Percentiles rank a stretch among this genome's conserved stretches.
These are phyloP conservation scores for Ophryocystis elektroscirrha DNA, from an alignment of 169 alveolate genomes.

Conservation along the genomic window DNA sequence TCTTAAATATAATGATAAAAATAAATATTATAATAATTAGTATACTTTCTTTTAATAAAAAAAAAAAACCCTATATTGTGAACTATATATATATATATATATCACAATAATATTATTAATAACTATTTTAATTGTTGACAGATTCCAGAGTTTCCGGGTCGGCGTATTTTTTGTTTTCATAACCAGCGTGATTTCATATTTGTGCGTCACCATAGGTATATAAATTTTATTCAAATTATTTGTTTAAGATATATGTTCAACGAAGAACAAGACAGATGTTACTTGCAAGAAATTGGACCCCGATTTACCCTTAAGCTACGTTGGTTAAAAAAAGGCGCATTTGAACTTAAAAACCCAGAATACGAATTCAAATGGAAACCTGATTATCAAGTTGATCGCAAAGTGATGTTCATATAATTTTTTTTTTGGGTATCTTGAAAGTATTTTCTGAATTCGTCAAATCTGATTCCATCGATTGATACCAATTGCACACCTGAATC, in stretches of 20 bases:
- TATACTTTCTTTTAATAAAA: background rate
- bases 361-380: constrained; percentile 68
- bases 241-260: background rate
- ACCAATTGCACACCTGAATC: no score
- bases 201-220: constrained; percentile 87
- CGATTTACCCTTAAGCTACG: constrained; percentile 79
- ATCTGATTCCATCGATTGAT: no score
- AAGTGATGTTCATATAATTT: constrained; percentile 18
- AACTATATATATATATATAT: background rate
- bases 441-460: no score
- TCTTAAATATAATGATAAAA: background rate
- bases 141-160: constrained; percentile 78
- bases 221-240: background rate
- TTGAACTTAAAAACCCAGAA: constrained; percentile 31
- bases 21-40: background rate
- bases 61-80: background rate
- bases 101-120: background rate
- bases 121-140: constrained; percentile 3
- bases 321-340: constrained; percentile 64
- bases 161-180: constrained; percentile 86
- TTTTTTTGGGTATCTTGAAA: background rate
- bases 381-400: constrained; percentile 67
- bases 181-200: constrained; percentile 94
- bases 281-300: constrained; percentile 93
- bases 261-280: constrained; percentile 39